Percentiles rank a stretch among this genome's conserved stretches.
phyloP scores from a whole-genome alignment of 805 yeast species.

The Osmozyma mogii region DNA sequence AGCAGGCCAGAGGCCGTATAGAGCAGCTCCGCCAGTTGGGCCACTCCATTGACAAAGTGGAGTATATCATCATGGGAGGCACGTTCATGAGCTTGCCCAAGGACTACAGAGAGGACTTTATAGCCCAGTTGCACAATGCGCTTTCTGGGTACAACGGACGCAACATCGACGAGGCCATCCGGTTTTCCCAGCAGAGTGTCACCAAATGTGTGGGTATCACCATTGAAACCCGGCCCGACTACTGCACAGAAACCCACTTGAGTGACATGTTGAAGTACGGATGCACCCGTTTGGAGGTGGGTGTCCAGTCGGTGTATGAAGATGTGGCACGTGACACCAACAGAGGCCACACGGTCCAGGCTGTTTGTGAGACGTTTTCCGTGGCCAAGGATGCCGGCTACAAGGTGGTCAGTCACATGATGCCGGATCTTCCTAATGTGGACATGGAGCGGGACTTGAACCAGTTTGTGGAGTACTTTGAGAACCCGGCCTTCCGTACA shows the following conservation, averaged over 20 bases:
- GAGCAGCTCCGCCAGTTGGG: constrained; percentile 94
- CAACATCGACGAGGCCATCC: constrained; percentile 83
- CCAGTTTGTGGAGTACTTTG: constrained; percentile 94
- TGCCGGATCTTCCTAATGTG: constrained; percentile 98
- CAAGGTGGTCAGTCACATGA: constrained; percentile 97
- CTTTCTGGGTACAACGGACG: constrained; percentile 85
- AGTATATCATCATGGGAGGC: constrained; percentile 98
- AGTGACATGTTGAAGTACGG: constrained; percentile 96
- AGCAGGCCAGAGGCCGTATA: constrained; percentile 95
- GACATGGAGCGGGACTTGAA: constrained; percentile 98
- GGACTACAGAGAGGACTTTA: constrained; percentile 84
- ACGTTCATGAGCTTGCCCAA: constrained; percentile 93
- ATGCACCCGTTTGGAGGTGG: constrained; percentile 93
- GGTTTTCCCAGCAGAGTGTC: constrained; percentile 84
- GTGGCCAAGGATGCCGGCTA: constrained; percentile 98
- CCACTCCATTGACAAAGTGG: constrained; percentile 94
- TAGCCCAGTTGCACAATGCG: constrained; percentile 88
- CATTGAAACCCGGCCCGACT: constrained; percentile 96
- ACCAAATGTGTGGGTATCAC: constrained; percentile 98
- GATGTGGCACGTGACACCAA: constrained; percentile 98
- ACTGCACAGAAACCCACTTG: constrained; percentile 91
- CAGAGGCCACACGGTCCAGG: constrained; percentile 93
- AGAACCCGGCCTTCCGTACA: constrained; percentile 93
- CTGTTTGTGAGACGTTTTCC: constrained; percentile 93
- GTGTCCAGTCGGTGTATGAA: constrained; percentile 95